Percentiles rank a stretch among this genome's conserved stretches.
Evolutionary conservation across 768 basidiomycete genomes (phyloP).

Genomic region (Calocybe gangraenosa): DNA sequence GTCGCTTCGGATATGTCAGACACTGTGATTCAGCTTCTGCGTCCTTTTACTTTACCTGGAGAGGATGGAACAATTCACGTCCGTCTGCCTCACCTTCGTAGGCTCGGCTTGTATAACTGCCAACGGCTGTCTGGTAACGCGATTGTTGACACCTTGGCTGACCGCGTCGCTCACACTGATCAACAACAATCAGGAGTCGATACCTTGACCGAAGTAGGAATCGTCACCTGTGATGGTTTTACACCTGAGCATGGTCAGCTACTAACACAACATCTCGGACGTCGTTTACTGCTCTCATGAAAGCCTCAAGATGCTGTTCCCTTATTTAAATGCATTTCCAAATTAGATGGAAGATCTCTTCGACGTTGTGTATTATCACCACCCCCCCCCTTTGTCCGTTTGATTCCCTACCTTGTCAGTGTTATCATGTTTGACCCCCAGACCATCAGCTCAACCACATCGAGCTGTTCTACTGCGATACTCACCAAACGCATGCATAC

Average conservation of each 20-base stretch:
- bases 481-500: too few species aligned
- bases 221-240: constrained; percentile 36
- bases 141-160: constrained; percentile 46
- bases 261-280: constrained; percentile 25
- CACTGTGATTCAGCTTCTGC: constrained; percentile 58
- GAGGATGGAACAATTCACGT: constrained; percentile 25
- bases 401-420: too few species aligned
- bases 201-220: constrained; percentile 28
- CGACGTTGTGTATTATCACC: too few species aligned
- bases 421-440: too few species aligned
- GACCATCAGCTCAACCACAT: too few species aligned
- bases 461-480: too few species aligned
- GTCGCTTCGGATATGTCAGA: constrained; percentile 82
- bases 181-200: constrained; percentile 19
- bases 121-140: constrained; percentile 58
- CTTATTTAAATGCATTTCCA: too few species aligned
- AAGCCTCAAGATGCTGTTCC: too few species aligned
- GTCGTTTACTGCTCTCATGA: constrained; percentile 18
- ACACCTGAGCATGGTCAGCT: constrained; percentile 23
- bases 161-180: constrained; percentile 42
- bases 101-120: constrained; percentile 56
- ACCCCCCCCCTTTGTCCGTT: too few species aligned
- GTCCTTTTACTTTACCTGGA: constrained; percentile 28
- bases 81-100: constrained; percentile 51
- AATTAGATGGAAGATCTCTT: too few species aligned